These are phyloP conservation scores for Aspergillus clavatus DNA, from an alignment of 2,329 filamentous ascomycete genomes.

Conservation along the genomic window DNA sequence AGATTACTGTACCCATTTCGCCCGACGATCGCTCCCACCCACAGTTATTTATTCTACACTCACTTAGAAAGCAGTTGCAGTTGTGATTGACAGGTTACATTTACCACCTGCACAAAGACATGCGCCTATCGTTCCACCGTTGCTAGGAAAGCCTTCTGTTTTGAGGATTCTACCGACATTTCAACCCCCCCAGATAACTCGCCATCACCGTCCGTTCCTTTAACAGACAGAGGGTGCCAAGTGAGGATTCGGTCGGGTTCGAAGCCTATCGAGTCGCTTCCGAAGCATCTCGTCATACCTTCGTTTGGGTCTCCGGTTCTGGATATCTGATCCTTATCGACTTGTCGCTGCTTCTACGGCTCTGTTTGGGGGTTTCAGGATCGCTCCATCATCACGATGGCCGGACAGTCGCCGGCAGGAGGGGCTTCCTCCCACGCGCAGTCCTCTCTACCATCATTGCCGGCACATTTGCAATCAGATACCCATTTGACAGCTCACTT, in stretches of 20 bases:
- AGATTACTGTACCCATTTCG: not conserved
- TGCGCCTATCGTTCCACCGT: slow-evolving; percentile 8
- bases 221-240: slow-evolving; percentile 2
- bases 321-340: not conserved
- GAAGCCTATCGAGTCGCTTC: not conserved
- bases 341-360: not conserved
- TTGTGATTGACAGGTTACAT: not conserved
- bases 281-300: not conserved
- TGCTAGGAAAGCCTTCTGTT: slow-evolving; percentile 8
- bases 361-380: not conserved
- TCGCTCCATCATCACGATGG: slow-evolving; percentile 31
- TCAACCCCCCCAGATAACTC: slow-evolving; percentile 2
- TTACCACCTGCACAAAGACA: slow-evolving; percentile 8
- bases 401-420: slow-evolving; percentile 35
- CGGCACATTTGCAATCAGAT: slow-evolving; percentile 58
- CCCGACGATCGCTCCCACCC: slow-evolving; percentile 7
- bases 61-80: not conserved
- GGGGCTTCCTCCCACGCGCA: slow-evolving; percentile 62
- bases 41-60: not conserved
- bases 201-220: not conserved
- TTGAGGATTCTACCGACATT: slow-evolving; percentile 11
- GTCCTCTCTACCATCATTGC: slow-evolving; percentile 80
- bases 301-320: not conserved
- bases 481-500: slow-evolving; percentile 50
- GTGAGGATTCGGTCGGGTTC: not conserved